A percentile compares a stretch with the other conserved stretches of the same genome.
Conservation (phyloP, 768 basidiomycete species). For the Rubroboletus pulcherrimus region DNA sequence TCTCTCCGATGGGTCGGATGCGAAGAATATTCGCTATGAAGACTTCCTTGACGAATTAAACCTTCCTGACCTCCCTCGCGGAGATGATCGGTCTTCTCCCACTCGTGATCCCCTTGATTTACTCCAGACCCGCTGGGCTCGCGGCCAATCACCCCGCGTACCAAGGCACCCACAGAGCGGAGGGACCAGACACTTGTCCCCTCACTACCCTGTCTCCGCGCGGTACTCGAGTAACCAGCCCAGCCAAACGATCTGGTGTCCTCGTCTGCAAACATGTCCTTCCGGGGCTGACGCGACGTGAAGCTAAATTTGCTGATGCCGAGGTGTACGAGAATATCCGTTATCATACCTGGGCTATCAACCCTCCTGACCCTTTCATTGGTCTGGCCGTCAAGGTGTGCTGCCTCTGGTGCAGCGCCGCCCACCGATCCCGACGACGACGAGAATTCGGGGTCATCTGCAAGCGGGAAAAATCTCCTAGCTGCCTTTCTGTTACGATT, state of each 20-base stretch:
- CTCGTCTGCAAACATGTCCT: slow-evolving; percentile 78
- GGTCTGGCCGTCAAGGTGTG: not conserved
- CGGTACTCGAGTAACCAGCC: slow-evolving; percentile 12
- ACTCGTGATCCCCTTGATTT: slow-evolving; percentile 12
- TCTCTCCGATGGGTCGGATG: slow-evolving; percentile 11
- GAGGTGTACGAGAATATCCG: slow-evolving; percentile 20
- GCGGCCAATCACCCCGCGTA: slow-evolving; percentile 27
- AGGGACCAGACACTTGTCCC: slow-evolving; percentile 53
- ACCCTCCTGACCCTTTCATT: not conserved
- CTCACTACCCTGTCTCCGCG: slow-evolving; percentile 37
- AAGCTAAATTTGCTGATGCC: slow-evolving; percentile 18
- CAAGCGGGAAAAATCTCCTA: slow-evolving; percentile 18
- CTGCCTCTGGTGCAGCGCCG: slow-evolving; percentile 5
- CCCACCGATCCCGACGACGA: slow-evolving; percentile 5
- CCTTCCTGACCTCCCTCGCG: slow-evolving; percentile 14
- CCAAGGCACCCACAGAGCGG: slow-evolving; percentile 35
- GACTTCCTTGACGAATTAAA: slow-evolving; percentile 20
- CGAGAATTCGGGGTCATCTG: slow-evolving; percentile 17
- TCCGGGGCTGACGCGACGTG: slow-evolving; percentile 33
- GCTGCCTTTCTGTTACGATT: slow-evolving; percentile 1
- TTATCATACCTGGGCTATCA: slow-evolving; percentile 5
- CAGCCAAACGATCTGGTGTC: slow-evolving; percentile 51
- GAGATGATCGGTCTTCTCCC: slow-evolving; percentile 19
- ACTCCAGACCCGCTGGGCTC: slow-evolving; percentile 26
- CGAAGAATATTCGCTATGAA: slow-evolving; percentile 4